These are phyloP conservation scores for Rhodamnia argentea DNA, from an alignment of 345 rosid species.

Conservation along the genomic window DNA sequence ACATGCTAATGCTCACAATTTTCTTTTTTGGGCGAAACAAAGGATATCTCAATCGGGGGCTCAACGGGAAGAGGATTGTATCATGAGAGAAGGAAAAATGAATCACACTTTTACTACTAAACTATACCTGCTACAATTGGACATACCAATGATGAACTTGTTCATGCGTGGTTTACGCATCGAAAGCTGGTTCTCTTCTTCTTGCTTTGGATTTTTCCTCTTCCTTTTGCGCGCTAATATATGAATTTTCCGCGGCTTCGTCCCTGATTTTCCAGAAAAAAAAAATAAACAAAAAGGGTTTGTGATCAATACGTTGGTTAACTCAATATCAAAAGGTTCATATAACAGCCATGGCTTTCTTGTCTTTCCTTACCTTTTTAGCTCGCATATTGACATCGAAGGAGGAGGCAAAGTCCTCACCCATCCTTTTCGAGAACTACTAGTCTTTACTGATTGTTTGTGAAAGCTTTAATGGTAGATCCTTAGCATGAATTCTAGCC, in stretches of 20 bases:
- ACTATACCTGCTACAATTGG: too few species aligned
- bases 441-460: neutral
- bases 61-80: too few species aligned
- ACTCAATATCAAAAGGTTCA: neutral
- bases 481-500: neutral
- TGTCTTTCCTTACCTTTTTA: neutral
- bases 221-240: neutral
- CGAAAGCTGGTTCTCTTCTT: neutral
- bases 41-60: too few species aligned
- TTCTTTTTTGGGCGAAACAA: too few species aligned
- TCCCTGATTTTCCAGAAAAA: neutral
- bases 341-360: neutral
- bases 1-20: too few species aligned
- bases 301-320: neutral
- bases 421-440: neutral
- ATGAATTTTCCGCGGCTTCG: neutral
- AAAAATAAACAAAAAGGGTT: too few species aligned
- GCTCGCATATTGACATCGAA: neutral
- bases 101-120: too few species aligned
- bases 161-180: neutral
- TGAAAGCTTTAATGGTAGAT: neutral
- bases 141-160: too few species aligned
- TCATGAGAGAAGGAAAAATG: too few species aligned
- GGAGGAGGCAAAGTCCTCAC: neutral
- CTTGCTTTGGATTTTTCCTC: too few species aligned